Base-by-base conservation (phyloP, 352 stramenopile species). In the Peronospora farinosa region DNA sequence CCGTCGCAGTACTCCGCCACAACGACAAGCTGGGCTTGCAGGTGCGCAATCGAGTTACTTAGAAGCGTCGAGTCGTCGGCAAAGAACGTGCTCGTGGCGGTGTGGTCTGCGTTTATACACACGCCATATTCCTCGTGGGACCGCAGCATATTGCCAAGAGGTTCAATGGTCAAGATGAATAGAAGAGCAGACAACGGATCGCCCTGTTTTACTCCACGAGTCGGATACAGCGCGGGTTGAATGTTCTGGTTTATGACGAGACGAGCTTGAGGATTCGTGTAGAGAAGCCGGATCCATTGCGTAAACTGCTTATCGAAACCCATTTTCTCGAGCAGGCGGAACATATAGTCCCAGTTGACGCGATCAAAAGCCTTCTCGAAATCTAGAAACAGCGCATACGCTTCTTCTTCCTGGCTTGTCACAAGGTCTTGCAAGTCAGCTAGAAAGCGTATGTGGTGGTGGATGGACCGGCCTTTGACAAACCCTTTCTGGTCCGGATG, bases 41-140 rank as follows among this genome's bases (percentile, higher is more conserved):
- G 28, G 11, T 40, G 21, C 1, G 3, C 6, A 0, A 32, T 31
- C 5, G 23, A 55, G 33, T 12, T 43, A n/a, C 13, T 31, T 30
- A 38, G 39, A 37, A 43, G 21, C 28, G 19, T 44, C 9, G 19
- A 31, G 19, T 48, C 31, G 38, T 49, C 48, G 16, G 48, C 48
- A 35, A 49, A 49, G 12, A 55, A 55, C 2, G 17, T 43, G 4
- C 23, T 32, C 11, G 48, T 37, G 32, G 31, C 12, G n/a, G 7
- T 13, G 13, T 44, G 23, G 17, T 21, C n/a, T 36, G 13, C 13
- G 7, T 44, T 33, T 1, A 52, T 21, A 5, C 4, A 16, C 19
- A 44, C 23, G 2, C 35, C 45, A 25, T 27, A 25, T 7, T 44
- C 33, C 30, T 40, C 5, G 6, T 37, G 21, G n/a, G 13, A 28